Conservation (phyloP, 106 monocot genomes). For the Apostasia ramifera region DNA sequence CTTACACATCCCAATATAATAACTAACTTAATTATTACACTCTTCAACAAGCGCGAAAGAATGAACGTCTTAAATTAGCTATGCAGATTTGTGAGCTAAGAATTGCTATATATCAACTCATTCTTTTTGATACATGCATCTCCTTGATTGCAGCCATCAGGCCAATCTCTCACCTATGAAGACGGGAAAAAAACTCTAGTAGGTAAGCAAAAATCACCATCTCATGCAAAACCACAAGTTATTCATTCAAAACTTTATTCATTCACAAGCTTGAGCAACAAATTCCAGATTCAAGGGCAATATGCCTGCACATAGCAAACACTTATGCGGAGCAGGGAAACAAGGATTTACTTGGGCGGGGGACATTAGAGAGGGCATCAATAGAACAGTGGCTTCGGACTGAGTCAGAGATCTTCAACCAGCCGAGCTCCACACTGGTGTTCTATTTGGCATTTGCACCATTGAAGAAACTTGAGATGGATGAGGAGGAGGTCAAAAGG, state of each 20-base stretch:
- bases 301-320: constrained; percentile 30
- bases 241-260: background rate
- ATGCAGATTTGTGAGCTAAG: background rate
- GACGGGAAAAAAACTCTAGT: constrained; percentile 8
- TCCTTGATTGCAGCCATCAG: constrained; percentile 9
- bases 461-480: background rate
- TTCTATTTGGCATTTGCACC: constrained; percentile 55
- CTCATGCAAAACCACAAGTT: background rate
- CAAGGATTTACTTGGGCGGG: constrained; percentile 27
- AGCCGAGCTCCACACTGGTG: constrained; percentile 41
- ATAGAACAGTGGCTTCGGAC: constrained; percentile 33
- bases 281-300: constrained; percentile 33
- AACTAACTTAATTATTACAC: no score
- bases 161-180: constrained; percentile 18
- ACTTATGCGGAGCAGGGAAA: constrained; percentile 47
- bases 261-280: background rate
- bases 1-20: no score
- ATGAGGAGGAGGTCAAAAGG: constrained; percentile 10
- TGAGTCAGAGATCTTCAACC: constrained; percentile 40
- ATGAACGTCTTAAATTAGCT: no score
- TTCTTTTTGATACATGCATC: no score
- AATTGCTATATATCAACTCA: background rate
- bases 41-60: no score
- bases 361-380: constrained; percentile 33
- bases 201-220: constrained; percentile 6